These are phyloP conservation scores for Hordeum vulgare DNA, from an alignment of 176 grass and related monocot species.

Conservation along the genomic window MorexV3_pseudomolecules_assembly NC_058522.1:500107397-500107896, in stretches of 20 bases:
- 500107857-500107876: not conserved
- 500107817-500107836: not conserved
- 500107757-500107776: not conserved
- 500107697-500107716: not conserved
- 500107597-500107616: not conserved
- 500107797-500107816: not conserved
- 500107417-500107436: conserved; percentile 89
- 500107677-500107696: not conserved
- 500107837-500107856: not conserved
- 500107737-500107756: not conserved
- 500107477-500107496: conserved; percentile 12
- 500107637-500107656: not conserved
- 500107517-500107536: not conserved
- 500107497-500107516: conserved; percentile 12
- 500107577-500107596: not conserved
- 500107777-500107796: not conserved
- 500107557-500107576: not conserved
- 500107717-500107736: not conserved
- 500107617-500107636: not conserved
- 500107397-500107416: conserved; percentile 94
- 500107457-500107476: conserved; percentile 6
- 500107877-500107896: not conserved
- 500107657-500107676: not conserved
- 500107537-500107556: not conserved
- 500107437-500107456: conserved; percentile 54